These are phyloP conservation scores for Colletotrichum gigasporum DNA, from an alignment of 2,329 filamentous ascomycete genomes.

Conservation along the genomic window DNA sequence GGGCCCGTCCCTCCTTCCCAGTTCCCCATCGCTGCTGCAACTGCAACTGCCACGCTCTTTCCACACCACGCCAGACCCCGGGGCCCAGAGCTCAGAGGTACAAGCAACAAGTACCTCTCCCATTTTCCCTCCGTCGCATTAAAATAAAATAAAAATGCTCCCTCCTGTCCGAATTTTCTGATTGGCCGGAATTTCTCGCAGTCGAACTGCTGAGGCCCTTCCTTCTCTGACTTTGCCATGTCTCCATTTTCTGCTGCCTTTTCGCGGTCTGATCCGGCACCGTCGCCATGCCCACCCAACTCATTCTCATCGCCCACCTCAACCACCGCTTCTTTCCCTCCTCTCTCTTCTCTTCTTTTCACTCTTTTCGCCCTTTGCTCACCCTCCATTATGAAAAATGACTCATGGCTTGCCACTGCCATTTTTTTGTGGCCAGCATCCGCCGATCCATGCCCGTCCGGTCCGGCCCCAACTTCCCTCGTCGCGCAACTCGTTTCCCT, in stretches of 20 bases:
- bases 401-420: constrained; percentile 12
- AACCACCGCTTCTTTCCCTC: constrained; percentile 25
- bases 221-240: background rate
- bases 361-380: constrained; percentile 3
- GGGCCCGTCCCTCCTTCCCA: background rate
- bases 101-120: constrained; percentile 24
- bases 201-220: background rate
- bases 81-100: constrained; percentile 22
- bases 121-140: constrained; percentile 11
- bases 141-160: constrained; percentile 9
- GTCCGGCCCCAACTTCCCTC: constrained; percentile 27
- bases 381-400: constrained; percentile 30
- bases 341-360: constrained; percentile 13
- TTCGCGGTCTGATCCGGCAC: constrained; percentile 27
- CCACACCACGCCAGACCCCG: no score
- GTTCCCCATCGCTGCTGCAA: constrained; percentile 1
- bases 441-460: constrained; percentile 10
- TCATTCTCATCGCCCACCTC: constrained; percentile 34
- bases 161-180: constrained; percentile 26
- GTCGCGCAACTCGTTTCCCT: constrained; percentile 17
- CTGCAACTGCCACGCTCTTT: constrained; percentile 13
- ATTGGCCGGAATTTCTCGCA: constrained; percentile 21
- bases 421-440: constrained; percentile 6
- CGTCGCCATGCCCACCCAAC: constrained; percentile 29
- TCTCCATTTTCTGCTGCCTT: background rate